Conservation (phyloP, 2,329 filamentous ascomycete species). For the Exophiala viscosa region DNA sequence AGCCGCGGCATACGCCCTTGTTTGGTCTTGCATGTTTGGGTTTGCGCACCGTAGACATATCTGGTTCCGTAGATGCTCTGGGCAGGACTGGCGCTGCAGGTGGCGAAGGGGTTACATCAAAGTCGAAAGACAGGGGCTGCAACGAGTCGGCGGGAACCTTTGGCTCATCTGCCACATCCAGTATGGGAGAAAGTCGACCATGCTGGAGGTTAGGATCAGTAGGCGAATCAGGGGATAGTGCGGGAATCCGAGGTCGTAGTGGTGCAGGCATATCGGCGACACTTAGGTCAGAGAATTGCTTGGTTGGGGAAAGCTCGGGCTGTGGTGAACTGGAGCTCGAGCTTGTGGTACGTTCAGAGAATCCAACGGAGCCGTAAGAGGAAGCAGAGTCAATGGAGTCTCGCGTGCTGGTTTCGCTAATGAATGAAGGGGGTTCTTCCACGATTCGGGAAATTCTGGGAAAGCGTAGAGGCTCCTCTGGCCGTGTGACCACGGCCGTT, state of each 20-base stretch:
- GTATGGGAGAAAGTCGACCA: slow-evolving; percentile 38
- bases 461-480: not conserved
- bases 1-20: slow-evolving; percentile 80
- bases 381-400: slow-evolving; percentile 38
- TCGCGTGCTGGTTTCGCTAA: slow-evolving; percentile 8
- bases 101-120: slow-evolving; percentile 5
- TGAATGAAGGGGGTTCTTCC: not conserved
- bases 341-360: slow-evolving; percentile 30
- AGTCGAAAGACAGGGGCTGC: slow-evolving; percentile 17
- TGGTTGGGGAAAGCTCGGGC: slow-evolving; percentile 31
- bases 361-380: slow-evolving; percentile 39
- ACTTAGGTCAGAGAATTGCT: slow-evolving; percentile 25
- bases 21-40: slow-evolving; percentile 9
- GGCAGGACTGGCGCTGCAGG: not conserved
- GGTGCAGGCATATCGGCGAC: slow-evolving; percentile 33
- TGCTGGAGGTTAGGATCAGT: slow-evolving; percentile 46
- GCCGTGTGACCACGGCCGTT: not conserved
- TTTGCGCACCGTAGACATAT: slow-evolving; percentile 3
- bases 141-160: slow-evolving; percentile 9
- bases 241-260: slow-evolving; percentile 12
- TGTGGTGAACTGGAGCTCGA: slow-evolving; percentile 62
- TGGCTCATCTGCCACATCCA: slow-evolving; percentile 1
- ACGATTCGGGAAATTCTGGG: not conserved
- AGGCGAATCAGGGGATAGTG: slow-evolving; percentile 41
- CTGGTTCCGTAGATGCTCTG: not conserved